phyloP scores from a whole-genome alignment of 2,329 filamentous ascomycete species.

The Stagonosporopsis cucurbitacearum region DNA sequence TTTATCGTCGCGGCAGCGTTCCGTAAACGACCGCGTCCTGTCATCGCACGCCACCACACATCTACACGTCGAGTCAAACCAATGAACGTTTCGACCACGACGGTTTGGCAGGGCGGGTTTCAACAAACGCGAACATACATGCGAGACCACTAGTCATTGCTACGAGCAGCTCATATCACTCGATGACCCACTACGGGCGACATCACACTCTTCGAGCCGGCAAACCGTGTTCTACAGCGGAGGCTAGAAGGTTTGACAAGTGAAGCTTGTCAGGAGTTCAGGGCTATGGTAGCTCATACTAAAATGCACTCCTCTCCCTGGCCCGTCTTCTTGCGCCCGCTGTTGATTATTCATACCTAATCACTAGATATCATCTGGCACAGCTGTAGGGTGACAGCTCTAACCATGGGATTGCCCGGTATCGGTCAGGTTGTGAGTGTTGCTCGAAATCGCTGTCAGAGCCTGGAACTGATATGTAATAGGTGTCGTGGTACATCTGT shows the following conservation, averaged over 20 bases:
- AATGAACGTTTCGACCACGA: conserved; percentile 4
- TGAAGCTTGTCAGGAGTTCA: conserved; percentile 5
- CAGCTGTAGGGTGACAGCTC: background rate
- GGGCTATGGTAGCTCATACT: background rate
- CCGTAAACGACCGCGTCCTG: background rate
- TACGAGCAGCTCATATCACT: background rate
- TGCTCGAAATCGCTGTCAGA: background rate
- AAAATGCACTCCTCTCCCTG: conserved; percentile 4
- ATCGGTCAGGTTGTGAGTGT: conserved; percentile 34
- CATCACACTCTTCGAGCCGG: background rate
- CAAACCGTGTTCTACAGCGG: background rate
- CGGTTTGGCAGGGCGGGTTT: conserved; percentile 10
- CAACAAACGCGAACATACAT: conserved; percentile 2
- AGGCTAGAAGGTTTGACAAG: background rate
- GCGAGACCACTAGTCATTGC: conserved; percentile 10
- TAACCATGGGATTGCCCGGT: conserved; percentile 18
- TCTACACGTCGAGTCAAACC: background rate
- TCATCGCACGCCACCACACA: background rate
- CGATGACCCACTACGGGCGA: conserved; percentile 1
- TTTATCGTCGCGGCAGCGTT: background rate
- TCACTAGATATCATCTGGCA: background rate
- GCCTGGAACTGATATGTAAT: conserved; percentile 7
- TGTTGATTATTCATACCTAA: background rate
- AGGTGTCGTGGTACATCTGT: conserved; percentile 21
- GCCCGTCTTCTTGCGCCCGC: background rate